Percentiles rank a stretch among this genome's conserved stretches.
These are phyloP conservation scores for Bruguiera sexangula DNA, from an alignment of 345 rosid species.

Conservation along the genomic window DNA sequence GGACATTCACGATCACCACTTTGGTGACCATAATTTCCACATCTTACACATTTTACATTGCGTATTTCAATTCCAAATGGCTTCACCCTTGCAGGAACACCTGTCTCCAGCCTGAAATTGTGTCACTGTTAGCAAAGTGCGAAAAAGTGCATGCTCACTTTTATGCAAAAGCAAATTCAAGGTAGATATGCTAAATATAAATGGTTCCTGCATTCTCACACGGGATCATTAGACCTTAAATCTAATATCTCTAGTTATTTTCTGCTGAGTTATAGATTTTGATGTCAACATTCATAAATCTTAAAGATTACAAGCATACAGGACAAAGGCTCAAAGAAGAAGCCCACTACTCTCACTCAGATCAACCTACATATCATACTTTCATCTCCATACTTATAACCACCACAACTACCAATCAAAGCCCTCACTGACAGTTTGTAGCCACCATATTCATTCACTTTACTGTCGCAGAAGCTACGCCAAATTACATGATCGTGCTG, in stretches of 20 bases:
- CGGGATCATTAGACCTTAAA: neutral
- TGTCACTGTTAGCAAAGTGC: conserved; percentile 13
- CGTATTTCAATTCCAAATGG: conserved; percentile 93
- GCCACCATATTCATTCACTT: too few relatives aligned
- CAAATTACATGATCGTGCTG: too few relatives aligned
- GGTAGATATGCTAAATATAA: too few relatives aligned
- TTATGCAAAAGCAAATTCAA: too few relatives aligned
- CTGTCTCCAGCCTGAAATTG: conserved; percentile 76
- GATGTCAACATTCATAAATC: neutral
- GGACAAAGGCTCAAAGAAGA: neutral
- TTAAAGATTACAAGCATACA: neutral
- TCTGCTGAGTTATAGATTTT: neutral
- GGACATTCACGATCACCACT: conserved; percentile 99
- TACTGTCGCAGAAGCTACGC: too few relatives aligned
- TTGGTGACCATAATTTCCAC: conserved; percentile 91
- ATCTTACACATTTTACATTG: conserved; percentile 87
- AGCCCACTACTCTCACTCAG: neutral
- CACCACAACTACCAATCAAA: neutral
- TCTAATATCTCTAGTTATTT: neutral
- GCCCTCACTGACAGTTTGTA: too few relatives aligned
- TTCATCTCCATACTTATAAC: neutral
- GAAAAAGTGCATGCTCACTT: neutral
- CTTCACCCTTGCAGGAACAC: conserved; percentile 69
- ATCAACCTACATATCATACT: neutral
- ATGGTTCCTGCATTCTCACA: too few relatives aligned